Evolutionary conservation across 176 grass and related monocot species (phyloP).

Genomic region (Alloteropsis semialata): DNA sequence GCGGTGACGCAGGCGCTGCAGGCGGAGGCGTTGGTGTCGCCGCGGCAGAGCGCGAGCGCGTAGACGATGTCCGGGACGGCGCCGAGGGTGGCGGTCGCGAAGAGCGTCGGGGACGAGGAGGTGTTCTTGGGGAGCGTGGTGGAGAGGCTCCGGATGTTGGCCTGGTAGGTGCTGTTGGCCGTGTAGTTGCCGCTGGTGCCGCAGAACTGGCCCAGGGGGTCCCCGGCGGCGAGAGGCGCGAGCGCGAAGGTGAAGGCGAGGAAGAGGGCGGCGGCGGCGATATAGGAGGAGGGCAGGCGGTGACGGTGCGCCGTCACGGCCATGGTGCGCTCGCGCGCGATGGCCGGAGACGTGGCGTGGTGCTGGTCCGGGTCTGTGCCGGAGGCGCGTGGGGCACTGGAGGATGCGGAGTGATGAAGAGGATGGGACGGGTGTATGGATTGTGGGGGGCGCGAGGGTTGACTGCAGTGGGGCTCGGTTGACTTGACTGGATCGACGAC

Average conservation of each 20-base stretch:
- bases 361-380: background rate
- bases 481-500: background rate
- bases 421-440: too few relatives aligned
- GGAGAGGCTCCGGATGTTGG: slow-evolving; percentile 25
- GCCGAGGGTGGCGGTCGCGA: slow-evolving; percentile 12
- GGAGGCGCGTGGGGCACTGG: background rate
- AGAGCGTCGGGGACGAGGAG: slow-evolving; percentile 17
- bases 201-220: background rate
- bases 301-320: background rate
- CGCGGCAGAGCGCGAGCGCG: slow-evolving; percentile 50
- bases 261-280: background rate
- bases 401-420: background rate
- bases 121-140: slow-evolving; percentile 20
- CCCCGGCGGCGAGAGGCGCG: background rate
- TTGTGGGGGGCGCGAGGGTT: background rate
- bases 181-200: slow-evolving; percentile 26
- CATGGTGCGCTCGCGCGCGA: background rate
- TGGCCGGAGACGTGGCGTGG: background rate
- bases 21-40: slow-evolving; percentile 19
- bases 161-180: slow-evolving; percentile 9
- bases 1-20: slow-evolving; percentile 22
- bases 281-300: background rate
- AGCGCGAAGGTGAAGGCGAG: background rate
- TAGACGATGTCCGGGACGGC: slow-evolving; percentile 26
- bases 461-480: background rate